Percentiles rank a stretch among this genome's conserved stretches.
Evolutionary conservation across 371 early-diverging fungal genomes (phyloP).

Genomic region (Lichtheimia corymbifera): DNA sequence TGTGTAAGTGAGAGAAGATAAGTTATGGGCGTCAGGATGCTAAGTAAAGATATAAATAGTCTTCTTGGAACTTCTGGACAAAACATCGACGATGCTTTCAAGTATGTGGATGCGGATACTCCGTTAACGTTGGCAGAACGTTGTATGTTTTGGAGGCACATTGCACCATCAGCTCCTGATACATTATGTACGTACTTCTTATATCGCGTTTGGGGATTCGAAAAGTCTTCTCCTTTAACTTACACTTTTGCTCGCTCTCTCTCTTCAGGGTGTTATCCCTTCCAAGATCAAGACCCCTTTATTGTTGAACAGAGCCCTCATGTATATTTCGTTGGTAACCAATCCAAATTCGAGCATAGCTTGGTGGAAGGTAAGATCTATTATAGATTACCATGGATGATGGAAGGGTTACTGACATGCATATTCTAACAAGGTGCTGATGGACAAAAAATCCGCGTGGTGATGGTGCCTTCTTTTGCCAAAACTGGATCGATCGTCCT

Average conservation of each 20-base stretch:
- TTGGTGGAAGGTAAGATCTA: slow-evolving; percentile 52
- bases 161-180: slow-evolving; percentile 93
- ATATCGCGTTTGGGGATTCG: too few species aligned
- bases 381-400: not conserved
- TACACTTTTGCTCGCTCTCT: not conserved
- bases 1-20: slow-evolving; percentile 35
- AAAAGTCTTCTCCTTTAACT: not conserved
- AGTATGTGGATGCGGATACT: slow-evolving; percentile 58
- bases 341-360: slow-evolving; percentile 70
- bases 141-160: slow-evolving; percentile 79
- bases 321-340: slow-evolving; percentile 91
- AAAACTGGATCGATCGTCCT: slow-evolving; percentile 63
- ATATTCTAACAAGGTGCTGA: slow-evolving; percentile 31
- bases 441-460: slow-evolving; percentile 58
- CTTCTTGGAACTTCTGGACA: slow-evolving; percentile 86
- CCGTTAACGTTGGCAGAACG: slow-evolving; percentile 69
- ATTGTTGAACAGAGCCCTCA: slow-evolving; percentile 73
- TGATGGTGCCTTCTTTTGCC: slow-evolving; percentile 68
- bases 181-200: slow-evolving; percentile 70
- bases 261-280: slow-evolving; percentile 80
- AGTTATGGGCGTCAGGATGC: not conserved
- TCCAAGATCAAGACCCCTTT: slow-evolving; percentile 83
- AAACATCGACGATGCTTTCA: slow-evolving; percentile 80
- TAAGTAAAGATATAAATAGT: slow-evolving; percentile 22
- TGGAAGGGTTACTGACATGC: not conserved